Evolutionary conservation across 75 land plant species (phyloP).

Genomic region (Adiantum capillusveneris): DNA sequence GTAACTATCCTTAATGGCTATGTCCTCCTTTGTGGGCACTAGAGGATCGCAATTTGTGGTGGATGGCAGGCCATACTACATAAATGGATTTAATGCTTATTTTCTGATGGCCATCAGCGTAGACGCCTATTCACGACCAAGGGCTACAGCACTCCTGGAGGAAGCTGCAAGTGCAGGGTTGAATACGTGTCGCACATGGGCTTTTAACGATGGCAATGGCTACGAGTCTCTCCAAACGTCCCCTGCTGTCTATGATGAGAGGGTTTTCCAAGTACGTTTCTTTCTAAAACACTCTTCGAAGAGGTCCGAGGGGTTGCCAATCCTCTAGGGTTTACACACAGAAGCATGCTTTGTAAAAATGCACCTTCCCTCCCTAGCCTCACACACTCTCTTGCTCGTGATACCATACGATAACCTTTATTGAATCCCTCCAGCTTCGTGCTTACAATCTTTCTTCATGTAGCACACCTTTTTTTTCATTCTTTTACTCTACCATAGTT

Average conservation of each 20-base stretch:
- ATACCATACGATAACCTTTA: too few relatives aligned
- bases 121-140: slow-evolving; percentile 3
- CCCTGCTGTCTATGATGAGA: slow-evolving; percentile 25
- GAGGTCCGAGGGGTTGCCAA: too few relatives aligned
- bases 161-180: slow-evolving; percentile 15
- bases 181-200: slow-evolving; percentile 32
- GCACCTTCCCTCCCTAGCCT: too few relatives aligned
- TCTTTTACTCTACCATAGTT: too few relatives aligned
- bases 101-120: slow-evolving; percentile 30
- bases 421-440: too few relatives aligned
- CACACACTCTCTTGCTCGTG: too few relatives aligned
- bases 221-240: slow-evolving; percentile 22
- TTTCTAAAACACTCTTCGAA: too few relatives aligned
- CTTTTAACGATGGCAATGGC: slow-evolving; percentile 26
- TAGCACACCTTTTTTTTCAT: too few relatives aligned
- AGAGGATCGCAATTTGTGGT: slow-evolving; percentile 10
- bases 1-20: too few relatives aligned
- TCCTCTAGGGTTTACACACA: too few relatives aligned
- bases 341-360: too few relatives aligned
- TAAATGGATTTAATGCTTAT: slow-evolving; percentile 34
- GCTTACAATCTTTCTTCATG: too few relatives aligned
- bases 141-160: slow-evolving; percentile 1
- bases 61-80: slow-evolving; percentile 19
- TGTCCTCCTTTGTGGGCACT: slow-evolving; percentile 3
- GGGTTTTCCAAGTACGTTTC: slow-evolving; percentile 23